phyloP scores from a whole-genome alignment of 805 yeast genomes.

The Kuraishia borneana region DNA sequence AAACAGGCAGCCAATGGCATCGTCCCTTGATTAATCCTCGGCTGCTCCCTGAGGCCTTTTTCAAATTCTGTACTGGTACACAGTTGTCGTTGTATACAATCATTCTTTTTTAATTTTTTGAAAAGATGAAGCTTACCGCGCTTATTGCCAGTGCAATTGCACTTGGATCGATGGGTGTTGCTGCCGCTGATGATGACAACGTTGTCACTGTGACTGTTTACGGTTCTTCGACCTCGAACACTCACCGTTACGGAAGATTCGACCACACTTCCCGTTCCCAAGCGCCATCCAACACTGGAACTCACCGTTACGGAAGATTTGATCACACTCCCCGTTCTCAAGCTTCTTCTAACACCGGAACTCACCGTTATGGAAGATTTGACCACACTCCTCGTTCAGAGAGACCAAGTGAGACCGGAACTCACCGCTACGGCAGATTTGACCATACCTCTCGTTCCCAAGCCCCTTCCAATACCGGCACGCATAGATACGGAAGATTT shows the following conservation, averaged over 20 bases:
- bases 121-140: constrained; percentile 30
- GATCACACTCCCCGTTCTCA: constrained; percentile 29
- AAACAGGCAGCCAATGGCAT: too few relatives aligned
- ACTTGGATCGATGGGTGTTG: constrained; percentile 19
- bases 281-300: constrained; percentile 20
- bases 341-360: constrained; percentile 22
- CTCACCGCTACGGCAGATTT: constrained; percentile 48
- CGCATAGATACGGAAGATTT: constrained; percentile 37
- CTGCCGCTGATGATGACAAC: constrained; percentile 14
- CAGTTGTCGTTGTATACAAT: too few relatives aligned
- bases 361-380: constrained; percentile 31
- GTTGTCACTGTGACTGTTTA: constrained; percentile 22
- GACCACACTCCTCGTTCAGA: constrained; percentile 29
- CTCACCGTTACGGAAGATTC: constrained; percentile 48
- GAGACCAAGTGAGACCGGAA: constrained; percentile 27
- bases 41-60: too few relatives aligned
- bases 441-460: constrained; percentile 29
- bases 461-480: constrained; percentile 20
- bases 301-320: constrained; percentile 37
- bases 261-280: constrained; percentile 28
- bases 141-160: constrained; percentile 23
- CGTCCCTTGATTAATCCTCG: too few relatives aligned
- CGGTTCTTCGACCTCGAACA: constrained; percentile 21
- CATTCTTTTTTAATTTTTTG: background rate
- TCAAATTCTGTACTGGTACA: too few relatives aligned